These are phyloP conservation scores for Aspergillus pseudoglaucus DNA, from an alignment of 2,329 filamentous ascomycete species.

Conservation along the genomic window DNA sequence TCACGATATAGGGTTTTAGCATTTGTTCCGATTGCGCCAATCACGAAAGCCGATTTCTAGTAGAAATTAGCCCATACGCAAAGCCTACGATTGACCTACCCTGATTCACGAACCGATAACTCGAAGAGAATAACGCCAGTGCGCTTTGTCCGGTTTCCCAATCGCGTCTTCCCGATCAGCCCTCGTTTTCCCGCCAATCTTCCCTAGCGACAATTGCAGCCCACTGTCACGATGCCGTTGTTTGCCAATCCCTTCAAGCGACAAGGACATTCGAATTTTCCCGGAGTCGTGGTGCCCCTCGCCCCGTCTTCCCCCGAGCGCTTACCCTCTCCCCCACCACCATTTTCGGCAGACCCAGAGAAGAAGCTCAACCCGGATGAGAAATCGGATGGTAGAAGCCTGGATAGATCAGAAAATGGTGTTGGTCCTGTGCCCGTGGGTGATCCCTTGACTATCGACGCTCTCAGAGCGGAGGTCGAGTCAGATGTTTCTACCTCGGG, in stretches of 20 bases:
- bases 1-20: background rate
- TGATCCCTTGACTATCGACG: conserved; percentile 58
- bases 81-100: background rate
- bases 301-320: conserved; percentile 25
- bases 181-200: background rate
- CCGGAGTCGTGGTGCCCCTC: conserved; percentile 45
- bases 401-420: conserved; percentile 33
- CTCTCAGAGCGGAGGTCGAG: conserved; percentile 61
- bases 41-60: background rate
- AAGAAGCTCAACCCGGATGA: conserved; percentile 29
- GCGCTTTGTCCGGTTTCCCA: no score
- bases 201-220: conserved; percentile 1
- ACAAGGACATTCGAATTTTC: conserved; percentile 45
- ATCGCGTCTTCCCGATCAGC: background rate
- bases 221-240: conserved; percentile 23
- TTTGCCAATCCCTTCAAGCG: conserved; percentile 45
- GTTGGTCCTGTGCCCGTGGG: conserved; percentile 26
- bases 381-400: conserved; percentile 28
- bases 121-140: no score
- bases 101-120: no score
- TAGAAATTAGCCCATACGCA: conserved; percentile 2
- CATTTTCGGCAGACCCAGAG: conserved; percentile 10
- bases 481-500: conserved; percentile 50
- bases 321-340: conserved; percentile 24
- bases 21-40: conserved; percentile 7